A percentile compares a stretch with the other conserved stretches of the same genome.
Evolutionary conservation across 139 green algal genomes (phyloP).

Genomic region (Micromonas commoda): DNA sequence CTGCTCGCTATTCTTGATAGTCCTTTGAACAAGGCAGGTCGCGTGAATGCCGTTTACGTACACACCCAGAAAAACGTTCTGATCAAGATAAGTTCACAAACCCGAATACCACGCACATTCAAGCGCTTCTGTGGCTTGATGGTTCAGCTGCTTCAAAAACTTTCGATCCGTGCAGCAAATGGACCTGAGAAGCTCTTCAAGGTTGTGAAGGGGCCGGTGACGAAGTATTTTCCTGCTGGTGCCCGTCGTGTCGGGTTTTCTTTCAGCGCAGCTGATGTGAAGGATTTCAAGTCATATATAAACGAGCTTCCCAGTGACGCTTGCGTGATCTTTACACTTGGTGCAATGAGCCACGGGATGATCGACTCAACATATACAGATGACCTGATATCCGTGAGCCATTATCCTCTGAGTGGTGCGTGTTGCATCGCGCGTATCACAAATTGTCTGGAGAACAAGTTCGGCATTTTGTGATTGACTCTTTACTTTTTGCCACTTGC

Average conservation of each 20-base stretch:
- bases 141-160: constrained; percentile 94
- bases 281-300: constrained; percentile 51
- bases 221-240: constrained; percentile 65
- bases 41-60: constrained; percentile 81
- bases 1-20: constrained; percentile 89
- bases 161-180: constrained; percentile 89
- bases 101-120: constrained; percentile 85
- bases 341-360: constrained; percentile 85
- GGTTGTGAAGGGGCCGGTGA: constrained; percentile 83
- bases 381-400: constrained; percentile 70
- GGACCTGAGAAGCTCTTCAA: constrained; percentile 91
- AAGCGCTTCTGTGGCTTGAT: constrained; percentile 26
- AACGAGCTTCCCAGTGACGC: constrained; percentile 37
- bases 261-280: constrained; percentile 51
- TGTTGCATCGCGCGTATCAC: constrained; percentile 20
- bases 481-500: no score
- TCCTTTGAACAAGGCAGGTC: constrained; percentile 87
- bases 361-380: constrained; percentile 81
- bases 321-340: constrained; percentile 80
- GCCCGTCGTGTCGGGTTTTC: constrained; percentile 74
- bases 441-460: constrained; percentile 12
- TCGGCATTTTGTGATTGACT: constrained; percentile 21
- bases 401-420: constrained; percentile 71
- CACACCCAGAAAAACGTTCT: constrained; percentile 87
- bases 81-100: constrained; percentile 83